Conservation (phyloP, 2,329 filamentous ascomycete genomes). For the Ophiostoma angusticollis region DNA sequence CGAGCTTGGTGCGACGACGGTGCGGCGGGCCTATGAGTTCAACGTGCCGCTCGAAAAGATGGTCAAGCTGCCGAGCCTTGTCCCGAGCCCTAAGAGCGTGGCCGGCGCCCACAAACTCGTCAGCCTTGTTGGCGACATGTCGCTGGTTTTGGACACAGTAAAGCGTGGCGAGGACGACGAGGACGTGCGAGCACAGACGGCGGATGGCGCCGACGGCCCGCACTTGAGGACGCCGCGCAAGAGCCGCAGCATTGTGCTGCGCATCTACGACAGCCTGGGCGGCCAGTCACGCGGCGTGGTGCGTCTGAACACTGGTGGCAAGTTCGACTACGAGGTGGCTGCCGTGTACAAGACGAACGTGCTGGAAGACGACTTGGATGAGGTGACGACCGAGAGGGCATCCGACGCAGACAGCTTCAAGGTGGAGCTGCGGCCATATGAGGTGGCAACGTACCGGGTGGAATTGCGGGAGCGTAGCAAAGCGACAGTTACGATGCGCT, state of each 20-base stretch:
- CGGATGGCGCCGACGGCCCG: constrained; percentile 10
- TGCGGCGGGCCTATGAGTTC: constrained; percentile 53
- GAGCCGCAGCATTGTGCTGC: constrained; percentile 67
- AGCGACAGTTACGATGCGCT: too few relatives aligned
- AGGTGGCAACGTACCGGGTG: constrained; percentile 59
- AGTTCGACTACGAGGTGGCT: constrained; percentile 63
- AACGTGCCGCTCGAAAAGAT: constrained; percentile 44
- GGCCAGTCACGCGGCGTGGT: constrained; percentile 57
- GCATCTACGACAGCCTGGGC: constrained; percentile 81
- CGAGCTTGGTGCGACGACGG: constrained; percentile 39
- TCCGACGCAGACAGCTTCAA: constrained; percentile 26
- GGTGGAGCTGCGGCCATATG: constrained; percentile 64
- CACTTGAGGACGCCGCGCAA: constrained; percentile 44
- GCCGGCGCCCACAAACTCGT: constrained; percentile 39
- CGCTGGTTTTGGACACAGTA: constrained; percentile 73
- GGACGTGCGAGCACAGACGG: constrained; percentile 50
- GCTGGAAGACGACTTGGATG: constrained; percentile 73
- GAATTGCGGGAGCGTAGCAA: constrained; percentile 7
- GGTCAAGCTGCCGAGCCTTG: not conserved
- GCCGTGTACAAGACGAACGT: constrained; percentile 74
- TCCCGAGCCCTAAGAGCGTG: constrained; percentile 11
- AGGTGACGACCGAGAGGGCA: constrained; percentile 33
- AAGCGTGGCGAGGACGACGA: constrained; percentile 89
- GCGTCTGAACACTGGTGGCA: constrained; percentile 42
- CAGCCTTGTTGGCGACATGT: constrained; percentile 49